A percentile compares a stretch with the other conserved stretches of the same genome.
Evolutionary conservation across 169 alveolate species (phyloP).

Genomic region (Eimeria maxima): DNA sequence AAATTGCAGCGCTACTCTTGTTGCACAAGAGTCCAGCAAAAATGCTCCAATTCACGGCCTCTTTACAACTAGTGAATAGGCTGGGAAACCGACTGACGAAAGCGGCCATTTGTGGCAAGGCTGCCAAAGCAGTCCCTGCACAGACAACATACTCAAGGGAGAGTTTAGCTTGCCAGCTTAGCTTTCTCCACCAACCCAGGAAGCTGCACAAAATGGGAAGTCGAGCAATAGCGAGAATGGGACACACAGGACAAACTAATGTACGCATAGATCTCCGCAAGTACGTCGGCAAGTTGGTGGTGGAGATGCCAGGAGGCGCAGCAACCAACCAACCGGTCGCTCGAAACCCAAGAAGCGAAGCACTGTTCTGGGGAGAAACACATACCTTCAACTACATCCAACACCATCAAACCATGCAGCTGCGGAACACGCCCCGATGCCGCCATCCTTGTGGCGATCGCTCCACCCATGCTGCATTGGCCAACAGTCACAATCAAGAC

Average conservation of each 20-base stretch:
- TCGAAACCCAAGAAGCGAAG: not conserved
- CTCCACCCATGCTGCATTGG: constrained; percentile 83
- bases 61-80: constrained; percentile 89
- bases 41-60: constrained; percentile 91
- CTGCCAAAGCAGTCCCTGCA: constrained; percentile 94
- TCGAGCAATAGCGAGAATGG: not conserved
- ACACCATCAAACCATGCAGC: constrained; percentile 89
- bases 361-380: not conserved
- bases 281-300: not conserved
- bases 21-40: constrained; percentile 89
- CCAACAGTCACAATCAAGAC: not conserved
- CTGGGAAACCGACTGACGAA: constrained; percentile 92
- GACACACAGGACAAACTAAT: not conserved
- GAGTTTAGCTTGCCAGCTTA: not conserved
- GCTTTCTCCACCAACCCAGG: not conserved
- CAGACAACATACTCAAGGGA: not conserved
- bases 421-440: constrained; percentile 81
- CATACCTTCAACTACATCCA: constrained; percentile 92
- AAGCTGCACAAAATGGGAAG: not conserved
- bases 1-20: constrained; percentile 91
- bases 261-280: not conserved
- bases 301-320: not conserved
- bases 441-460: constrained; percentile 80
- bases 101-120: constrained; percentile 94
- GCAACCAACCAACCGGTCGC: not conserved